Evolutionary conservation across 176 grass and related monocot species (phyloP), one percentile per base, ranked within the genome.

Genomic region (Oryza coarctata): DNA sequence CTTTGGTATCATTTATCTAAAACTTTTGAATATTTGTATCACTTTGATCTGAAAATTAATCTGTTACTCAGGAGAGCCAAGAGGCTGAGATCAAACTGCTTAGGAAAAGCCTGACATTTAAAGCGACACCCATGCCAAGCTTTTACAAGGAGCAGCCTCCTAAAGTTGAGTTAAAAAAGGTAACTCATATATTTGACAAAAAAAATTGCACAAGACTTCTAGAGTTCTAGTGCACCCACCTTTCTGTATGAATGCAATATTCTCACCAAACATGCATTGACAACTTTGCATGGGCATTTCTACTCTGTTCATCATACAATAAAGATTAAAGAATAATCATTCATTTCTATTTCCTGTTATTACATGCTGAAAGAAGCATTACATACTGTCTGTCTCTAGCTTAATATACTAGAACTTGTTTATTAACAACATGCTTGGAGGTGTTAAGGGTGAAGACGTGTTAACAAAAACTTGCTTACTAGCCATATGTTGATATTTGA

Each of bases 131-230:
- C 76, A 93, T 98, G 92, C 95, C 95, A 80, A 95, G 79, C 84
- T 98, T 98, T 88, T 98, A 98, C 74, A 92, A 98, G 80, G 92
- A 98, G 84, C 81, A 86, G 23, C 92, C 89, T 81, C 90, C 92
- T 45, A 98, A 93, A 98, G 86, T 81, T 80, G 95, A 95, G 65
- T 66, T 98, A 28, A 98, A 95, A 88, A 98, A 98, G 95, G 95
- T 98, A 91, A 13, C 18, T 27, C 5, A 66, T 25, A 3, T 25
- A 22, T 66, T 82, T 25, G 2, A 68, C 45, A 34, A 73, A 58
- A 78, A n/a, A 78, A n/a, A 6, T 41, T 73, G 29, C 61, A 69
- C 61, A 63, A 80, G n/a, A 60, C n/a, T 60, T 23, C 1, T 60
- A 60, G 12, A 32, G 44, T 60, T 60, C 55, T 60, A 60, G 22